Evolutionary conservation across 805 yeast genomes (phyloP).

Genomic region (Cyberlindnera petersonii): DNA sequence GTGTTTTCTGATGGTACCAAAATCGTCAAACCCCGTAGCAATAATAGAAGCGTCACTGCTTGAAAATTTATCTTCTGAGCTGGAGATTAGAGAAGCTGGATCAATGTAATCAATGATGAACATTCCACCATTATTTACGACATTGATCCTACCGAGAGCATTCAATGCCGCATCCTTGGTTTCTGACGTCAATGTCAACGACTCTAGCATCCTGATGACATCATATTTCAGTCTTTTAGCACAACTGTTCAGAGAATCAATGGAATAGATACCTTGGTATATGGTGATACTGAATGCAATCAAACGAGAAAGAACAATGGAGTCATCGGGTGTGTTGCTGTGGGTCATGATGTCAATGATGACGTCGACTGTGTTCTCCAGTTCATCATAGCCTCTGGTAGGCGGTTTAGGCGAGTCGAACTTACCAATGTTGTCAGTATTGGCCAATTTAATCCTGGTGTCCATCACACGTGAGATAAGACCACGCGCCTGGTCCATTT

Average conservation of each 20-base stretch:
- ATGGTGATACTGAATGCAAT: slow-evolving; percentile 14
- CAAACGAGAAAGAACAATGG: slow-evolving; percentile 3
- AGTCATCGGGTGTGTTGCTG: slow-evolving; percentile 6
- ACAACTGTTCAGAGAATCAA: slow-evolving; percentile 11
- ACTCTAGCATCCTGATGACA: slow-evolving; percentile 14
- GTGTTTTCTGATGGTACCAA: slow-evolving; percentile 23
- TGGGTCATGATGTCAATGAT: slow-evolving; percentile 2
- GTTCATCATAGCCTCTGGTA: neutral
- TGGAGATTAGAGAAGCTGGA: neutral
- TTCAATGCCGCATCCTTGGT: slow-evolving; percentile 1
- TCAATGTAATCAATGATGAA: slow-evolving; percentile 19
- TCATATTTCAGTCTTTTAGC: slow-evolving; percentile 21
- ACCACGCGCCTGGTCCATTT: slow-evolving; percentile 4
- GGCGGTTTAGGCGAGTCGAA: slow-evolving; percentile 5
- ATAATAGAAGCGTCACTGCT: neutral
- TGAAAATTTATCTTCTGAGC: neutral
- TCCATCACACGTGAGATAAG: slow-evolving; percentile 12
- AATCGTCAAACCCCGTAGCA: slow-evolving; percentile 21
- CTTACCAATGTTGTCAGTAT: neutral
- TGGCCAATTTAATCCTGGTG: neutral
- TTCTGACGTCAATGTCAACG: slow-evolving; percentile 5
- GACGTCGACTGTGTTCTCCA: slow-evolving; percentile 7
- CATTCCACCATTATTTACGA: slow-evolving; percentile 15
- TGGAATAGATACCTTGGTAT: slow-evolving; percentile 14
- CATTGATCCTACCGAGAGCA: slow-evolving; percentile 5